These are phyloP conservation scores for Globisporangium emineosum DNA, from an alignment of 352 stramenopile genomes.

Conservation along the genomic window DNA sequence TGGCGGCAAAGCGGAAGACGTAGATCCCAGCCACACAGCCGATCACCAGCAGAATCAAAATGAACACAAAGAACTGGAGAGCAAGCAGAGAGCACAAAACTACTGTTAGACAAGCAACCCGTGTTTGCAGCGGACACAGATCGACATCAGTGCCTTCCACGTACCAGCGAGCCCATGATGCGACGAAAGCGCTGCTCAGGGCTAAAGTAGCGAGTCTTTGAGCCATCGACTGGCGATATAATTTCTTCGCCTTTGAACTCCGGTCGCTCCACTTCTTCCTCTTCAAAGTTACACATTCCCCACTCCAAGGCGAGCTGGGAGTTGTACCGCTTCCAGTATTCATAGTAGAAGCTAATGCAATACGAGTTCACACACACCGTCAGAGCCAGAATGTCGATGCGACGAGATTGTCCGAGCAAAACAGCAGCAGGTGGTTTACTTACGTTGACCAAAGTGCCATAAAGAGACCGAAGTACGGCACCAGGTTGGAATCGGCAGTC, in stretches of 20 bases:
- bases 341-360: constrained; percentile 57
- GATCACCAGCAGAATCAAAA: constrained; percentile 69
- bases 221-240: constrained; percentile 67
- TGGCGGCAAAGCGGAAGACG: constrained; percentile 63
- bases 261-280: constrained; percentile 63
- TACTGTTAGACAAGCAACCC: neutral
- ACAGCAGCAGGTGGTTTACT: constrained; percentile 5
- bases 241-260: constrained; percentile 76
- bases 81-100: neutral
- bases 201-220: constrained; percentile 76
- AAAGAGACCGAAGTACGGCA: constrained; percentile 79
- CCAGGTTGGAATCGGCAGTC: constrained; percentile 52
- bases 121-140: neutral
- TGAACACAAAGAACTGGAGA: constrained; percentile 59
- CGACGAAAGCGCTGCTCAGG: constrained; percentile 56
- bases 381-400: neutral
- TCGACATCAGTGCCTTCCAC: neutral
- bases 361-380: neutral
- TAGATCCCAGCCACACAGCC: constrained; percentile 71
- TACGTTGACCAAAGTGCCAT: constrained; percentile 80
- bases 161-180: constrained; percentile 66
- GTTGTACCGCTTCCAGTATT: constrained; percentile 84
- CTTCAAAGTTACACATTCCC: constrained; percentile 71
- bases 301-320: constrained; percentile 65
- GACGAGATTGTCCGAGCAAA: neutral